Evolutionary conservation across 1,139 yeast genomes (phyloP).

Genomic region (Suhomyces ambrosiae): DNA sequence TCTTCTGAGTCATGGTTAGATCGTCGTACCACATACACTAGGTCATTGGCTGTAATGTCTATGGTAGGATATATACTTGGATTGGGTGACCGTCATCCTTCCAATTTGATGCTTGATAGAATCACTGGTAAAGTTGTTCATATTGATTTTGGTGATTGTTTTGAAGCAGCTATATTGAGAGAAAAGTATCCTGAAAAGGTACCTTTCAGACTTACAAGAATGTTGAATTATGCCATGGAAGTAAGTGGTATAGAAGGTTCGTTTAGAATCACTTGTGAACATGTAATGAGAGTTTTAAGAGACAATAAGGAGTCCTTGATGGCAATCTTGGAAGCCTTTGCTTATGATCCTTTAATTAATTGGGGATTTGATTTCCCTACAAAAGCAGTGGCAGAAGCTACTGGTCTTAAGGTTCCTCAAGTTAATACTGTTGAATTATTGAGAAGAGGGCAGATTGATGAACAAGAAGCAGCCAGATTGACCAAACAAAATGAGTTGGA

Average conservation of each 20-base stretch:
- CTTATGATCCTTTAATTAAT: slow-evolving; percentile 95
- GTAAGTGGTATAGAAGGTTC: slow-evolving; percentile 99
- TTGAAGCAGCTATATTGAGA: slow-evolving; percentile 94
- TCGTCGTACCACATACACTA: slow-evolving; percentile 91
- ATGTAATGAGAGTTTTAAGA: slow-evolving; percentile 92
- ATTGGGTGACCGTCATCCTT: slow-evolving; percentile 96
- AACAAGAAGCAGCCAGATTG: slow-evolving; percentile 69
- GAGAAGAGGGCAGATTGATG: slow-evolving; percentile 74
- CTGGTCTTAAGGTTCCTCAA: slow-evolving; percentile 68
- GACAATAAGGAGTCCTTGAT: slow-evolving; percentile 93
- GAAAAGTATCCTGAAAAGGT: slow-evolving; percentile 98
- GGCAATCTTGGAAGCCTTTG: slow-evolving; percentile 98
- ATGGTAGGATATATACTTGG: slow-evolving; percentile 94
- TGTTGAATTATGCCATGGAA: slow-evolving; percentile 98
- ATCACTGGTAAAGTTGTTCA: slow-evolving; percentile 94
- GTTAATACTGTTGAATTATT: slow-evolving; percentile 67
- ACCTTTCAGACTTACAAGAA: slow-evolving; percentile 93
- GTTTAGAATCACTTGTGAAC: slow-evolving; percentile 93
- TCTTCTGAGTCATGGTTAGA: slow-evolving; percentile 98
- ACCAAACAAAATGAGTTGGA: slow-evolving; percentile 79
- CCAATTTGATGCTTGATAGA: slow-evolving; percentile 92
- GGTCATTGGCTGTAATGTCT: slow-evolving; percentile 97
- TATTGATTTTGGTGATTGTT: slow-evolving; percentile 98
- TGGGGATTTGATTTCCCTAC: slow-evolving; percentile 98
- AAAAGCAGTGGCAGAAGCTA: slow-evolving; percentile 71